Percentiles rank a stretch among this genome's conserved stretches.
These are phyloP conservation scores for Trichoderma endophyticum DNA, from an alignment of 2,329 filamentous ascomycete genomes.

Conservation along the genomic window DNA sequence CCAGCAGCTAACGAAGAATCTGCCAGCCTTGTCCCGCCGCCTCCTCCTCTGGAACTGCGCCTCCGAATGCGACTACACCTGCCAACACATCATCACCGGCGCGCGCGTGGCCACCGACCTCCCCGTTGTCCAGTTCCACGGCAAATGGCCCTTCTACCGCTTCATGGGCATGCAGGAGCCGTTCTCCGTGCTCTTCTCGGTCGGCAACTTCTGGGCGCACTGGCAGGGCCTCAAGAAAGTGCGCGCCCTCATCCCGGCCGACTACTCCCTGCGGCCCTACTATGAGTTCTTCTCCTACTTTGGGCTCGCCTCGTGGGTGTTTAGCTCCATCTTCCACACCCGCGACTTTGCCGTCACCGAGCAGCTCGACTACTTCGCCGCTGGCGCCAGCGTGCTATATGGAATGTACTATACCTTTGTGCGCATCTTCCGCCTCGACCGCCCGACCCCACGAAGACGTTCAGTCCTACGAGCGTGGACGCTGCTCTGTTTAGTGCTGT, in stretches of 20 bases:
- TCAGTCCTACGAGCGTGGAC: slow-evolving; percentile 72
- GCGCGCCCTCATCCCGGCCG: slow-evolving; percentile 63
- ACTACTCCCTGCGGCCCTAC: slow-evolving; percentile 74
- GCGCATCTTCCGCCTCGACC: slow-evolving; percentile 78
- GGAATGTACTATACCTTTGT: slow-evolving; percentile 83
- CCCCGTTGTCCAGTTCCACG: slow-evolving; percentile 86
- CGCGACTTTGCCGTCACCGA: slow-evolving; percentile 83
- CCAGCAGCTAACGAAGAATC: background rate
- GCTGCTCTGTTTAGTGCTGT: slow-evolving; percentile 65
- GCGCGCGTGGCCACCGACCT: slow-evolving; percentile 63
- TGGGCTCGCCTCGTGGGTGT: slow-evolving; percentile 79
- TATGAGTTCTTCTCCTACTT: slow-evolving; percentile 79
- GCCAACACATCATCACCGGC: slow-evolving; percentile 87
- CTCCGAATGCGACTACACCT: slow-evolving; percentile 95
- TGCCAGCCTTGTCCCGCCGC: slow-evolving; percentile 73
- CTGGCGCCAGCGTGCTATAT: slow-evolving; percentile 85
- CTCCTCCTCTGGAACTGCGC: slow-evolving; percentile 90
- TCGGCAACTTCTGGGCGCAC: slow-evolving; percentile 88
- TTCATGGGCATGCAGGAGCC: slow-evolving; percentile 93
- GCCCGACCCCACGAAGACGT: slow-evolving; percentile 40
- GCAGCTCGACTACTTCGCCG: slow-evolving; percentile 93
- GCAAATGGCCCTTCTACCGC: slow-evolving; percentile 96
- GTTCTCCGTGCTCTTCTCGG: slow-evolving; percentile 86
- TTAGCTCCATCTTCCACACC: slow-evolving; percentile 89
- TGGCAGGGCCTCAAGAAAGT: slow-evolving; percentile 70